Evolutionary conservation across 331 rosid genomes (phyloP).

Genomic region (Dryas integrifolia): DNA sequence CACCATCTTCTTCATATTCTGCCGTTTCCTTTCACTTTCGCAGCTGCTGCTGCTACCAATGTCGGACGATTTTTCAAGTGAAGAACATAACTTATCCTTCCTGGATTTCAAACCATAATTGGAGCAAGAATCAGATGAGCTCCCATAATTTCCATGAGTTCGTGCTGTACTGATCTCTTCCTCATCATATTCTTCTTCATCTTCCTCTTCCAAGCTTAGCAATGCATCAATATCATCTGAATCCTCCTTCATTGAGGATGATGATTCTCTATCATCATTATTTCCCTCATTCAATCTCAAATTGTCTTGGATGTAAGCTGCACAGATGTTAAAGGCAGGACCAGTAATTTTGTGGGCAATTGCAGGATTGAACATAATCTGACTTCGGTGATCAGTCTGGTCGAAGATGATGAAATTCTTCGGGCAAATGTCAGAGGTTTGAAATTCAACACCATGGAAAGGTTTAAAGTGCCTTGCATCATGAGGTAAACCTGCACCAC

Average conservation of each 20-base stretch:
- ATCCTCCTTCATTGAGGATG: constrained; percentile 69
- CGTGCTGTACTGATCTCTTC: constrained; percentile 90
- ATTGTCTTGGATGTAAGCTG: constrained; percentile 46
- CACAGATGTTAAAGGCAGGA: constrained; percentile 49
- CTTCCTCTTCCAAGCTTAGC: constrained; percentile 70
- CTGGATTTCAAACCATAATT: constrained; percentile 53
- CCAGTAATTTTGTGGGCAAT: constrained; percentile 55
- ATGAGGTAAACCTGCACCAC: constrained; percentile 54
- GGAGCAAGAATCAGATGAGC: constrained; percentile 58
- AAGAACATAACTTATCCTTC: constrained; percentile 45
- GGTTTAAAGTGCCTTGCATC: constrained; percentile 52
- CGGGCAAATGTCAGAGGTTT: constrained; percentile 79
- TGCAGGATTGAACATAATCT: constrained; percentile 80
- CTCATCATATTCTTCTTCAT: constrained; percentile 57
- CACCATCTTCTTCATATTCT: constrained; percentile 80
- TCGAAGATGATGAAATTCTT: constrained; percentile 84
- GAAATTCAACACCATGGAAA: constrained; percentile 63
- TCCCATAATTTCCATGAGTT: constrained; percentile 50
- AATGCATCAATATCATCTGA: constrained; percentile 78
- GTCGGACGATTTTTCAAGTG: constrained; percentile 39
- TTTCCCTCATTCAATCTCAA: constrained; percentile 36
- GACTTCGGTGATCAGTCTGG: constrained; percentile 72
- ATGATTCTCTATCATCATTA: constrained; percentile 44
- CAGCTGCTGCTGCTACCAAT: constrained; percentile 36
- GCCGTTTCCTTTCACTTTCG: constrained; percentile 49